Base-by-base conservation (phyloP, 83 land plant genomes). In the Picea abies region DNA sequence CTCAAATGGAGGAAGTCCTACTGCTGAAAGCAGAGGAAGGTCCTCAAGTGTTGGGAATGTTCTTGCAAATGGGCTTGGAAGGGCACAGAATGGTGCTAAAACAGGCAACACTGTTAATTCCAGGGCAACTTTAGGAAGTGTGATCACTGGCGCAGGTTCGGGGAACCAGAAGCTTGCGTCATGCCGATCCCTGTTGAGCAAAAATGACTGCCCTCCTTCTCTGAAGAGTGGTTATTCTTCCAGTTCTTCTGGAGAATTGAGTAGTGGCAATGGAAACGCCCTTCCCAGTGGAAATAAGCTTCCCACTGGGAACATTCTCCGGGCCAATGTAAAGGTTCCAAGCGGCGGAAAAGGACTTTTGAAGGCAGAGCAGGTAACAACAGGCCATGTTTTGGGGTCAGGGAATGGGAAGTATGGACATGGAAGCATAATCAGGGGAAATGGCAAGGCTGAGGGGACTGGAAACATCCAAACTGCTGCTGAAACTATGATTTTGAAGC, bases 341-440 rank as follows among this genome's bases (percentile, higher is more conserved):
- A 44, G 10, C 56, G n/a, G 10, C 20, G 6, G 20, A 16, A 76
- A 66, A 83, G 23, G 68, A 84, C 75, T 20, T 35, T 22, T 25
- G n/a, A 32, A 49, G 20, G 63, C 60, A 25, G 63, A 66, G n/a
- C 17, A 80, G 37, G 44, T 60, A 15, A 0, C 12, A 49, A 49
- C 64, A 17, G 19, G 62, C 65, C 49, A 66, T 67, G 84, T 88
- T 41, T 35, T 92, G n/a, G 85, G 92, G 6, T 76, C 83, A 0
- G 84, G 84, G 11, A 81, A 65, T 25, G 88, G 80, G 17, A 80
- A 80, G 32, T 87, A 87, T 79, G 88, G 88, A 9, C 83, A 87
- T 47, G 89, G 89, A 16, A 87, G 81, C 78, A 44, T 87, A 60
- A 56, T 87, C 89, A 75, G 85, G 35, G 85, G 79, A 19, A 61